Conservation (phyloP, 2,329 filamentous ascomycete genomes). For the Elsinoe perseae region DNA sequence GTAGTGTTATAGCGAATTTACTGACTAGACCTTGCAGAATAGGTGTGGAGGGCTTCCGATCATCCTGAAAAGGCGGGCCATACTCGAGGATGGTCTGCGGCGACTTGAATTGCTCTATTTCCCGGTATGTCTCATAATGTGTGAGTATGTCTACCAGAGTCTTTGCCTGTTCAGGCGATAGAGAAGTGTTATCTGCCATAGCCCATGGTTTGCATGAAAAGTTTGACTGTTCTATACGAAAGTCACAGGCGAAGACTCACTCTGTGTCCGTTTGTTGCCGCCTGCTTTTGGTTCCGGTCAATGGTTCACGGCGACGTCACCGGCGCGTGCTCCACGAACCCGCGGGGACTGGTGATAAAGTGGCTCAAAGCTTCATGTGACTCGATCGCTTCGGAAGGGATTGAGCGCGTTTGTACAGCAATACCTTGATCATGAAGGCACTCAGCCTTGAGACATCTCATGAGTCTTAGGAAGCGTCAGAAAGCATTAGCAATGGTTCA, state of each 20-base stretch:
- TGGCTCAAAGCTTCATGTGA: background rate
- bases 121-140: slow-evolving; percentile 50
- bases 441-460: background rate
- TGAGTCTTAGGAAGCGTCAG: no score
- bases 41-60: slow-evolving; percentile 49
- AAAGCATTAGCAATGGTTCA: no score
- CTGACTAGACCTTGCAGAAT: slow-evolving; percentile 61
- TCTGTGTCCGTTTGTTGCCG: background rate
- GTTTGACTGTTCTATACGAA: background rate
- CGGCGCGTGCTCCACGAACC: background rate
- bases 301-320: slow-evolving; percentile 11
- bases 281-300: background rate
- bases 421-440: no score
- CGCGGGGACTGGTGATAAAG: background rate
- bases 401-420: no score
- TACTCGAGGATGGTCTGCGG: slow-evolving; percentile 58
- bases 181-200: slow-evolving; percentile 18
- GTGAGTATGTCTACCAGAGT: slow-evolving; percentile 49
- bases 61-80: slow-evolving; percentile 58
- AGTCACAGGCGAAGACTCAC: background rate
- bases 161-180: slow-evolving; percentile 40
- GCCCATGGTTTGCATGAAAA: background rate
- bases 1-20: slow-evolving; percentile 57
- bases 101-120: slow-evolving; percentile 64
- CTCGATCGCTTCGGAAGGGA: no score